Evolutionary conservation across 2,329 filamentous ascomycete genomes (phyloP), one percentile per base, ranked within the genome.

Genomic region (Phialemonium atrogriseum): DNA sequence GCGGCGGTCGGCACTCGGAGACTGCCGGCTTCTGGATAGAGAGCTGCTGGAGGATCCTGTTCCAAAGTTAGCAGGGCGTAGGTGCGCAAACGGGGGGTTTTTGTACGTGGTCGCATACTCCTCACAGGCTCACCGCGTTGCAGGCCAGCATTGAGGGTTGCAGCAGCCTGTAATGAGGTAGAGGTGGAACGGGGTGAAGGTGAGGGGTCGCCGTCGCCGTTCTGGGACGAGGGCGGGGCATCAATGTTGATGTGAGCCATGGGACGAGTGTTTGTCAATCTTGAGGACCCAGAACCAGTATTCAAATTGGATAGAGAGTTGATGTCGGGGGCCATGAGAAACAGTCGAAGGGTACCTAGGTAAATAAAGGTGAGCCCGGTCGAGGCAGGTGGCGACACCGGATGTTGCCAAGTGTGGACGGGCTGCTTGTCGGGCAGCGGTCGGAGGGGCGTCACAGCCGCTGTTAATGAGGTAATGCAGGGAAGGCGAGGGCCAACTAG

Each of bases 91-190:
- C n/a, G n/a, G n/a, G n/a, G n/a, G n/a, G n/a, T n/a, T n/a, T n/a
- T n/a, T n/a, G n/a, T n/a, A 36, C 18, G 16, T 9, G 50, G 48
- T 28, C 39, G 42, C 65, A 27, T 62, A 77, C 74, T 63, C 51
- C 68, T 59, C 10, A 72, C 70, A 23, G 73, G 64, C 48, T 82
- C 73, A 41, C 72, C 45, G 17, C 44, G 73, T 43, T 83, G 77
- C 17, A 86, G 72, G 31, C 84, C 76, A 17, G 83, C 80, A 52
- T 89, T 89, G 56, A 88, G 72, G 25, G 81, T 78, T 7, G 82
- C 83, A 10, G 84, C 77, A 31, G 82, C 83, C 51, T 83, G 82
- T 8, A 91, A 68, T 10, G 82, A 86, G 39, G 73, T 69, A 24
- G 80, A 76, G 20, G 80, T 72, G 30, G 75, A 76, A 44, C 80